Evolutionary conservation across 2,329 filamentous ascomycete genomes (phyloP).

Genomic region (Phialophora expanda): DNA sequence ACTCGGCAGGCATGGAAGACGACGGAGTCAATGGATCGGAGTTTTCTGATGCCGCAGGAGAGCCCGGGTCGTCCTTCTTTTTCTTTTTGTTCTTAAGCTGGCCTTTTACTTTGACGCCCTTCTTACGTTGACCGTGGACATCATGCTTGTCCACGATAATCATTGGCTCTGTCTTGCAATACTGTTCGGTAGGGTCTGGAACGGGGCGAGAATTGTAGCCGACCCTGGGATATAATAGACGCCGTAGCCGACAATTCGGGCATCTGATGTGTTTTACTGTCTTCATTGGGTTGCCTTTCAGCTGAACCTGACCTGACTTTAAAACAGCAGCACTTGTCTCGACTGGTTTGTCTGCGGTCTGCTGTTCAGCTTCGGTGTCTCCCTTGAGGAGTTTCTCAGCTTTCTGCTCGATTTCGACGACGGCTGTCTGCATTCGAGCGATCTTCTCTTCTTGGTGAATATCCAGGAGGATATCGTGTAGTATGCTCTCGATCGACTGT

Average conservation of each 20-base stretch:
- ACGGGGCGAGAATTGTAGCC: slow-evolving; percentile 56
- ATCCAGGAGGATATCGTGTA: slow-evolving; percentile 63
- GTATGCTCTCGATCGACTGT: slow-evolving; percentile 63
- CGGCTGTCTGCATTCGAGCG: slow-evolving; percentile 61
- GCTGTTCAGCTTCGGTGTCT: slow-evolving; percentile 45
- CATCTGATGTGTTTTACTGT: slow-evolving; percentile 65
- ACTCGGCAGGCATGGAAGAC: slow-evolving; percentile 36
- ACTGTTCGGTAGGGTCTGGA: slow-evolving; percentile 56
- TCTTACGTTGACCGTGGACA: slow-evolving; percentile 58
- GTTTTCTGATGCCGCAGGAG: slow-evolving; percentile 42
- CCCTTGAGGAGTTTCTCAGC: slow-evolving; percentile 46
- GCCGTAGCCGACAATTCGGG: slow-evolving; percentile 64
- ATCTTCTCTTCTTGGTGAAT: slow-evolving; percentile 66
- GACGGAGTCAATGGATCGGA: slow-evolving; percentile 39
- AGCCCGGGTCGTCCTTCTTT: slow-evolving; percentile 46
- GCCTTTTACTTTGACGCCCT: slow-evolving; percentile 40
- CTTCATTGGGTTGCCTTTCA: slow-evolving; percentile 64
- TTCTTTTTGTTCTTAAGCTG: slow-evolving; percentile 52
- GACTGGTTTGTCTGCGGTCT: slow-evolving; percentile 43
- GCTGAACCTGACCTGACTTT: slow-evolving; percentile 58
- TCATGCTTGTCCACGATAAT: slow-evolving; percentile 64
- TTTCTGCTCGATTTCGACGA: slow-evolving; percentile 51
- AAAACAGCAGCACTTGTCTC: slow-evolving; percentile 60
- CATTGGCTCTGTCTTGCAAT: slow-evolving; percentile 66
- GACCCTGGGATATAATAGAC: slow-evolving; percentile 62